Conservation (phyloP, 371 early-diverging fungal species). For the Mucor piriformis region DNA sequence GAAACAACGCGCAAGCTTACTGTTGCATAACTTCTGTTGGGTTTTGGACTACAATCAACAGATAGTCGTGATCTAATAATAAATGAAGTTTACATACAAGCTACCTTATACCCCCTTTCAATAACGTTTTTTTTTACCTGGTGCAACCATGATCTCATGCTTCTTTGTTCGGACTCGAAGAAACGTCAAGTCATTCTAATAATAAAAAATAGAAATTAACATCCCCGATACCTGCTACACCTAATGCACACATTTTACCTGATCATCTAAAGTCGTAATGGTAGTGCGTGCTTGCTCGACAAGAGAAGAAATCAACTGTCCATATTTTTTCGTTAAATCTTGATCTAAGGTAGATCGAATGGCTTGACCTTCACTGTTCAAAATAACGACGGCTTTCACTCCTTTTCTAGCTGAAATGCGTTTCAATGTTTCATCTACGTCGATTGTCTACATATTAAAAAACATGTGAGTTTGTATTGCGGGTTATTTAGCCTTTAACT, state of each 20-base stretch:
- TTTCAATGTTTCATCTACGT: slow-evolving; percentile 92
- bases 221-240: too few species aligned
- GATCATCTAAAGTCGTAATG: slow-evolving; percentile 41
- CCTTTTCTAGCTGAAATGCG: slow-evolving; percentile 84
- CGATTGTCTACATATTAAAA: slow-evolving; percentile 41
- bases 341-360: slow-evolving; percentile 88
- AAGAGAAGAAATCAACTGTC: slow-evolving; percentile 37
- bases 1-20: not conserved
- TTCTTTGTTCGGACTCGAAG: slow-evolving; percentile 89
- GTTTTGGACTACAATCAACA: slow-evolving; percentile 88
- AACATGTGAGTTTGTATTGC: too few species aligned
- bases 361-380: slow-evolving; percentile 80
- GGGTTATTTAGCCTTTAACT: not conserved
- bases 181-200: slow-evolving; percentile 91
- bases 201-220: not conserved
- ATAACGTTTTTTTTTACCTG: slow-evolving; percentile 55
- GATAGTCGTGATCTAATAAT: slow-evolving; percentile 79
- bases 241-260: too few species aligned
- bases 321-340: slow-evolving; percentile 79
- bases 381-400: slow-evolving; percentile 78
- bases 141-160: slow-evolving; percentile 94
- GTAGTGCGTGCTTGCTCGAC: slow-evolving; percentile 42
- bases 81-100: too few species aligned
- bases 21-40: slow-evolving; percentile 56
- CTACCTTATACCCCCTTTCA: not conserved